Conservation (phyloP, 192 early-diverging fungal genomes). For the Piromyces finnis region DNA sequence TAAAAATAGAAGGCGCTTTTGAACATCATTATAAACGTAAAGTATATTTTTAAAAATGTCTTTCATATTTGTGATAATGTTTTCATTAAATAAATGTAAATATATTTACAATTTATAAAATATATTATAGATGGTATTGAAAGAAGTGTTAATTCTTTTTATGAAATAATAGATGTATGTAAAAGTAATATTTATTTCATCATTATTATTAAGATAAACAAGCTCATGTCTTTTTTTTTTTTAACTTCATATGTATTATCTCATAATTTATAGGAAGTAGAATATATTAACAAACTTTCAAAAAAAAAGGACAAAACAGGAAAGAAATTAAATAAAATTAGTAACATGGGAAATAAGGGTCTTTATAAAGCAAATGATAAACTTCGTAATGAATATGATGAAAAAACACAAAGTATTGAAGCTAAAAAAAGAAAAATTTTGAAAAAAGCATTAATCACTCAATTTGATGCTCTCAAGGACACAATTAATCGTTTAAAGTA, state of each 20-base stretch:
- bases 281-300: not conserved
- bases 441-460: not conserved
- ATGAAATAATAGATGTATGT: not conserved
- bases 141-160: not conserved
- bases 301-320: not conserved
- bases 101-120: no score
- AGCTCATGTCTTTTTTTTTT: not conserved
- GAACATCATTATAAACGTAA: not conserved
- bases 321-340: not conserved
- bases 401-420: not conserved
- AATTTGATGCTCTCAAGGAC: not conserved
- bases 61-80: no score
- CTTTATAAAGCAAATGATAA: not conserved
- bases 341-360: not conserved
- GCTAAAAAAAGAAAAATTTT: not conserved
- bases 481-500: not conserved
- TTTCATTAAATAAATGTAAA: no score
- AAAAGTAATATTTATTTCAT: no score
- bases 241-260: not conserved
- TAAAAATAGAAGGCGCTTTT: not conserved
- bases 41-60: no score
- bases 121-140: not conserved
- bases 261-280: not conserved
- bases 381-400: not conserved
- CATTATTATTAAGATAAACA: no score